Conservation (phyloP, 306 rosid species). For the Dalbergia cochinchinensis region DNA sequence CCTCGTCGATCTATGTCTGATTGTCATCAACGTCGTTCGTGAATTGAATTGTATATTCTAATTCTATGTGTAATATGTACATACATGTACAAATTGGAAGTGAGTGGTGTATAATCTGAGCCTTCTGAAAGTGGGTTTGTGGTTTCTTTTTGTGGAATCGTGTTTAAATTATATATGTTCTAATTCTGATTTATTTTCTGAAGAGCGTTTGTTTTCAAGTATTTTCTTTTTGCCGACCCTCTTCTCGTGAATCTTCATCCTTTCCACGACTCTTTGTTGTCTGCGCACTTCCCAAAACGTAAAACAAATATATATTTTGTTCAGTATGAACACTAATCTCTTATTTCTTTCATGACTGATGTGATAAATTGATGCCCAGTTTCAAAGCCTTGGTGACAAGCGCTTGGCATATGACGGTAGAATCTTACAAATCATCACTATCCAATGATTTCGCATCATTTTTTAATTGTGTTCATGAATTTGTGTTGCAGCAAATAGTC, state of each 20-base stretch:
- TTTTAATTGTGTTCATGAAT: constrained; percentile 25
- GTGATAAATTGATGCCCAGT: background rate
- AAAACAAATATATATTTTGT: background rate
- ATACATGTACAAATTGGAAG: background rate
- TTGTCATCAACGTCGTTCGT: background rate
- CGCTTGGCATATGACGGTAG: background rate
- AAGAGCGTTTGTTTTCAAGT: background rate
- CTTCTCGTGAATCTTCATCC: background rate
- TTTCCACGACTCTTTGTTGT: background rate
- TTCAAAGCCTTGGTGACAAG: background rate
- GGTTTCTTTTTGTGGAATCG: constrained; percentile 4
- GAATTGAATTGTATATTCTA: background rate
- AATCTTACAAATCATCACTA: background rate
- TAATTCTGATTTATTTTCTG: background rate
- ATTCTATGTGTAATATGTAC: too few species aligned
- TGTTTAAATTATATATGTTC: background rate
- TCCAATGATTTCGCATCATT: background rate
- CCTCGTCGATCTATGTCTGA: background rate
- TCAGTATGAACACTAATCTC: background rate
- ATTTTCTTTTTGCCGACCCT: background rate
- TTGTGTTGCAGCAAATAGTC: constrained; percentile 68
- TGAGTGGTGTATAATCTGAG: background rate
- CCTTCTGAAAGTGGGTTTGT: background rate
- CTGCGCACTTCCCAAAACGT: background rate
- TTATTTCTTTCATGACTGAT: constrained; percentile 1